phyloP scores from a whole-genome alignment of 345 rosid species.

The Lepidium aucheri region DNA sequence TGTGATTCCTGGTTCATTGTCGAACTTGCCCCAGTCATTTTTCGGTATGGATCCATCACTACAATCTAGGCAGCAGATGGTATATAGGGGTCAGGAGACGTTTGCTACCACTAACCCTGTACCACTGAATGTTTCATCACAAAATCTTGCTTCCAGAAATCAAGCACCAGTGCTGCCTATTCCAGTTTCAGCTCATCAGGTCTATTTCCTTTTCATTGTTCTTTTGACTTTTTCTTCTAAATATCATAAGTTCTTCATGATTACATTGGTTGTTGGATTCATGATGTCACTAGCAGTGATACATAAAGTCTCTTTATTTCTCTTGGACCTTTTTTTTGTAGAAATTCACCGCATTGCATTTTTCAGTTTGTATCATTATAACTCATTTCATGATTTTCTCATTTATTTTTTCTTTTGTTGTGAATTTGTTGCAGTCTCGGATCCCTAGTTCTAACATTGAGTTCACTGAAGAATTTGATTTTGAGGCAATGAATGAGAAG shows the following conservation, averaged over 20 bases:
- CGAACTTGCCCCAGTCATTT: background rate
- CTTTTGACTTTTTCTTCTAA: background rate
- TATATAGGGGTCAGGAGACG: slow-evolving; percentile 15
- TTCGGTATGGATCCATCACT: background rate
- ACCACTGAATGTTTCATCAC: slow-evolving; percentile 12
- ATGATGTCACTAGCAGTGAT: background rate
- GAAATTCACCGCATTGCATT: background rate
- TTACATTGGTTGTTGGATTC: background rate
- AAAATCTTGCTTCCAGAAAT: slow-evolving; percentile 1
- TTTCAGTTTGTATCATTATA: background rate
- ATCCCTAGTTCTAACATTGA: slow-evolving; percentile 20
- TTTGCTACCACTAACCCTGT: slow-evolving; percentile 5
- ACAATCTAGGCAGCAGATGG: slow-evolving; percentile 24
- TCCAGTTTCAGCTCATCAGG: slow-evolving; percentile 24
- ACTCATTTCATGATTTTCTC: background rate
- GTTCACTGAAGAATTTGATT: slow-evolving; percentile 56
- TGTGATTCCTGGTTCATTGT: slow-evolving; percentile 2
- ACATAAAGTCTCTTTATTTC: background rate
- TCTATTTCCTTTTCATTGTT: background rate
- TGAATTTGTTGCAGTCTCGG: slow-evolving; percentile 31
- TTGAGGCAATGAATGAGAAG: slow-evolving; percentile 71
- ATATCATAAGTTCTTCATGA: background rate
- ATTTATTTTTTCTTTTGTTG: background rate
- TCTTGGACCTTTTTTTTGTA: background rate
- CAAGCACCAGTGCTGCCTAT: slow-evolving; percentile 20